These are phyloP conservation scores for Esteya vermicola DNA, from an alignment of 2,329 filamentous ascomycete genomes.

Conservation along the genomic window DNA sequence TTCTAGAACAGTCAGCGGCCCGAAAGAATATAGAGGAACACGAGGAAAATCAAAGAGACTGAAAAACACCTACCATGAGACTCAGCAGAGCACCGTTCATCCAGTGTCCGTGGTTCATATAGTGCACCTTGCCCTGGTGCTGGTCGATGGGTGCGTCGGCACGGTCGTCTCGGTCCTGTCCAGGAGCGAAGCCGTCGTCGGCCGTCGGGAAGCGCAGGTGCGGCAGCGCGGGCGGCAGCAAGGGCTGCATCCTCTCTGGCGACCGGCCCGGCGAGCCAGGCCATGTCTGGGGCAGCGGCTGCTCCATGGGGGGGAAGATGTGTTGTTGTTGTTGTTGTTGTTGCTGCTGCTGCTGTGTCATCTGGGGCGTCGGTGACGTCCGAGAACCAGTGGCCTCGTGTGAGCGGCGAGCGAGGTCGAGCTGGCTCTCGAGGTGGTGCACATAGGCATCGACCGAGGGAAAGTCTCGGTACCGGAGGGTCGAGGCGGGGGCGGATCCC, in stretches of 20 bases:
- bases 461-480: constrained; percentile 15
- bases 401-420: too few relatives aligned
- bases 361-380: background rate
- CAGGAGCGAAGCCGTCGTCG: background rate
- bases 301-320: background rate
- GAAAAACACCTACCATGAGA: constrained; percentile 25
- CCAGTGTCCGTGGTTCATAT: constrained; percentile 45
- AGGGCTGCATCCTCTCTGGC: too few relatives aligned
- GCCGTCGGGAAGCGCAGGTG: background rate
- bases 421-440: constrained; percentile 27
- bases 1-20: constrained; percentile 12
- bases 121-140: constrained; percentile 27
- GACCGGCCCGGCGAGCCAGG: too few relatives aligned
- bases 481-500: background rate
- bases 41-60: constrained; percentile 14
- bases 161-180: background rate
- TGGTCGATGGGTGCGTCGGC: background rate
- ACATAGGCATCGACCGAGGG: constrained; percentile 24
- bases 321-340: too few relatives aligned
- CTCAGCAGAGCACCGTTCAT: constrained; percentile 26
- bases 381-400: too few relatives aligned
- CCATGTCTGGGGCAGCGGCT: too few relatives aligned
- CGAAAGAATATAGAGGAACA: background rate
- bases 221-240: background rate
- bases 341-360: background rate